Conservation (phyloP, 768 basidiomycete genomes). For the Candolleomyces efflorescens region DNA sequence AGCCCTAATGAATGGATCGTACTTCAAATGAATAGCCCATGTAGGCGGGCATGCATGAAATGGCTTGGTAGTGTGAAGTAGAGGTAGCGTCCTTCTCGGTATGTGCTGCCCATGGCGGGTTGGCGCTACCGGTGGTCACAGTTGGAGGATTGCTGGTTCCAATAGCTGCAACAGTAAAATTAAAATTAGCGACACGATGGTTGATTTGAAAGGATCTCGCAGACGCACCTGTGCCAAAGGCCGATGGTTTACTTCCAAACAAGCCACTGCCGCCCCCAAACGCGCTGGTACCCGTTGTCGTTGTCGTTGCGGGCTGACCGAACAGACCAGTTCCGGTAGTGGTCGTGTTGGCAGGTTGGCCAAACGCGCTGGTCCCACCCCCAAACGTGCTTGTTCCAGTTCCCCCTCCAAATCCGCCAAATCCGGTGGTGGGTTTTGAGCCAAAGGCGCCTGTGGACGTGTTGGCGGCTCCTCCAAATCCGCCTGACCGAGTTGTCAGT, state of each 20-base stretch:
- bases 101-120: conserved; percentile 56
- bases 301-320: conserved; percentile 26
- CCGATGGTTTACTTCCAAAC: conserved; percentile 26
- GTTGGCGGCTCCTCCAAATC: conserved; percentile 23
- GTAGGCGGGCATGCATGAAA: conserved; percentile 77
- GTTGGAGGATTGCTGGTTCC: conserved; percentile 1
- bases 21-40: conserved; percentile 76
- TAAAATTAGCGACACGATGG: neutral
- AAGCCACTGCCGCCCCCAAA: conserved; percentile 28
- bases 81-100: conserved; percentile 60
- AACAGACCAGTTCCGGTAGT: conserved; percentile 8
- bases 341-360: conserved; percentile 27
- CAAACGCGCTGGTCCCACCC: conserved; percentile 52
- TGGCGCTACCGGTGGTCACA: conserved; percentile 66
- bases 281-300: conserved; percentile 29
- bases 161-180: neutral
- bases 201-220: neutral
- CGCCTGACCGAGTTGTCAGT: conserved; percentile 23
- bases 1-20: conserved; percentile 16
- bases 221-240: conserved; percentile 40
- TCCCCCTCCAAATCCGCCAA: conserved; percentile 73
- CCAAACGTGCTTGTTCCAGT: conserved; percentile 32
- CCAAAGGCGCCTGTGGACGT: conserved; percentile 52
- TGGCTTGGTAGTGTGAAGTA: conserved; percentile 74
- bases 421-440: conserved; percentile 67